phyloP scores from a whole-genome alignment of 2,329 filamentous ascomycete species.

The Clonostachys solani region DNA sequence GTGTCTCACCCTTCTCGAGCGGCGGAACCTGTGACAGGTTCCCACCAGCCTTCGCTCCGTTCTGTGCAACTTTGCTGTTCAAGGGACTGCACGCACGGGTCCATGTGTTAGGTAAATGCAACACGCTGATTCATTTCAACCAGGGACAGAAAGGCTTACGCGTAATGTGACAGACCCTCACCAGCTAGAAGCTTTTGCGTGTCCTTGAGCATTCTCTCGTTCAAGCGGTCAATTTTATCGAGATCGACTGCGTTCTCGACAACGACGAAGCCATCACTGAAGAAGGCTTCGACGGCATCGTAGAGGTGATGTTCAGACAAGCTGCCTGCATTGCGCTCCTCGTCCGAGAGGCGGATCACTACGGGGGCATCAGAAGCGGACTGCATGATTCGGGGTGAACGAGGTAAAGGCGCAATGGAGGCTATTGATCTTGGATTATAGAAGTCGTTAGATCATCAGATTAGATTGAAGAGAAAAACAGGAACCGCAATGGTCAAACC shows the following conservation, averaged over 20 bases:
- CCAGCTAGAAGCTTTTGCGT: constrained; percentile 11
- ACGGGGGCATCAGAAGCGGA: not conserved
- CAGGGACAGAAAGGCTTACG: not conserved
- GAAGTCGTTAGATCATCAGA: too few species aligned
- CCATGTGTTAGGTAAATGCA: not conserved
- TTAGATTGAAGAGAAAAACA: too few species aligned
- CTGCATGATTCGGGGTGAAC: too few species aligned
- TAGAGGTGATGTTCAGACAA: constrained; percentile 15
- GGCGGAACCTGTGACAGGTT: constrained; percentile 14
- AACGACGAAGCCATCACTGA: constrained; percentile 14
- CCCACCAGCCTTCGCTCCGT: constrained; percentile 10
- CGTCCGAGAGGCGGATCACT: constrained; percentile 7
- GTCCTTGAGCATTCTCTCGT: constrained; percentile 13
- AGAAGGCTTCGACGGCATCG: constrained; percentile 15
- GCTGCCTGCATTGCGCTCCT: constrained; percentile 13
- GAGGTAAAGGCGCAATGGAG: too few species aligned
- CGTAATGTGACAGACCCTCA: constrained; percentile 7
- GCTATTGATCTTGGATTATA: too few species aligned
- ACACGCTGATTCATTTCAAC: too few species aligned
- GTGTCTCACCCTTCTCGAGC: constrained; percentile 8
- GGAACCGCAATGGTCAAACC: too few species aligned
- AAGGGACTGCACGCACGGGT: constrained; percentile 5
- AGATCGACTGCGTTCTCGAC: constrained; percentile 15
- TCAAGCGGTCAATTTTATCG: constrained; percentile 18
- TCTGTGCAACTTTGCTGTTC: constrained; percentile 9